Percentiles rank a stretch among this genome's conserved stretches.
phyloP scores from a whole-genome alignment of 768 basidiomycete genomes.

The Trametes punicea region DNA sequence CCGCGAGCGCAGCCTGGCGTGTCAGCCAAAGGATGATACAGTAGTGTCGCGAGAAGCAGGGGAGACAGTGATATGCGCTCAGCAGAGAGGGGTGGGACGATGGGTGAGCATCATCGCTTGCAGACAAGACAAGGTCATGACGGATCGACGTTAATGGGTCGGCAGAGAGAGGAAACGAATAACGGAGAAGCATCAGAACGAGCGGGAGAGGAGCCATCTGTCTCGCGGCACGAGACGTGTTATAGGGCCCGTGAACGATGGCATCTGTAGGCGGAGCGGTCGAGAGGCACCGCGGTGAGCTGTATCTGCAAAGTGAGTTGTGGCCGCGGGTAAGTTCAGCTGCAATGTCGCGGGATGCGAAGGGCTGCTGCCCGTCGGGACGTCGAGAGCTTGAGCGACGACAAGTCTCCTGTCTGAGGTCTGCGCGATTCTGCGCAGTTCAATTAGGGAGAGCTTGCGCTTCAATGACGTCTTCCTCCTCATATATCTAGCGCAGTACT shows the following conservation, averaged over 20 bases:
- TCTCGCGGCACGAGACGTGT: constrained; percentile 13
- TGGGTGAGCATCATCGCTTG: constrained; percentile 3
- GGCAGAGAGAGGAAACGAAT: background rate
- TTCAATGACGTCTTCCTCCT: background rate
- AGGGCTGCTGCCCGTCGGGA: background rate
- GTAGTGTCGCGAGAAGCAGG: constrained; percentile 5
- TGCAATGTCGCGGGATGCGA: background rate
- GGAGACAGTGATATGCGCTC: background rate
- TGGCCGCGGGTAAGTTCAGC: background rate
- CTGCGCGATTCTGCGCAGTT: background rate
- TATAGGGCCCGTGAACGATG: constrained; percentile 7
- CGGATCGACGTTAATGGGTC: constrained; percentile 6
- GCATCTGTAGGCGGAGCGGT: constrained; percentile 2
- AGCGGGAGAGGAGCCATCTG: background rate
- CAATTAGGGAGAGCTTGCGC: background rate
- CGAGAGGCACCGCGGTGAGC: background rate
- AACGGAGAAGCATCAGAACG: constrained; percentile 4
- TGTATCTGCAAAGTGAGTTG: background rate
- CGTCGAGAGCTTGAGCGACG: background rate
- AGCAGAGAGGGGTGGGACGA: background rate
- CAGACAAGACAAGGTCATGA: constrained; percentile 2
- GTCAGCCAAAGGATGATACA: constrained; percentile 9
- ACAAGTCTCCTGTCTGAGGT: background rate
- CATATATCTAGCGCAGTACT: background rate
- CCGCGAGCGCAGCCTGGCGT: background rate